Conservation (phyloP, 176 grass and related monocot genomes). For the Cocos nucifera region DNA sequence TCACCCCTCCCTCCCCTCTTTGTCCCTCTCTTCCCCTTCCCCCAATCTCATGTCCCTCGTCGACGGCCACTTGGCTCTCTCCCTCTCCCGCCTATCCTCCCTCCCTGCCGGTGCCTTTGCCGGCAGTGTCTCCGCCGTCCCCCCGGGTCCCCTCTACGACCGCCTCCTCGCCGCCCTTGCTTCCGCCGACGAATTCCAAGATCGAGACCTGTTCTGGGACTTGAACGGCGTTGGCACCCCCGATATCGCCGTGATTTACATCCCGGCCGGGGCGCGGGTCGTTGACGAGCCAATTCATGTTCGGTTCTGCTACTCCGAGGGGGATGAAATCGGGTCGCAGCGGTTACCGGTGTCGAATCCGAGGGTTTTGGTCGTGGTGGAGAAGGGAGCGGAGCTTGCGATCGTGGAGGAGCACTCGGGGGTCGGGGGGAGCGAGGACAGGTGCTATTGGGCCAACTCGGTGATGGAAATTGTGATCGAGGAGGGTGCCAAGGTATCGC, state of each 20-base stretch:
- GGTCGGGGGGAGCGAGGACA: constrained; percentile 17
- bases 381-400: constrained; percentile 46
- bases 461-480: constrained; percentile 61
- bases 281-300: constrained; percentile 44
- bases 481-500: constrained; percentile 55
- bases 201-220: constrained; percentile 60
- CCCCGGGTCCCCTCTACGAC: constrained; percentile 16
- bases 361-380: constrained; percentile 48
- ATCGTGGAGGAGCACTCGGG: constrained; percentile 64
- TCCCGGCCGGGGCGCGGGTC: constrained; percentile 28
- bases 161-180: constrained; percentile 26
- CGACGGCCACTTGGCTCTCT: constrained; percentile 29
- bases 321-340: constrained; percentile 6
- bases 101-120: constrained; percentile 23
- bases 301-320: constrained; percentile 24
- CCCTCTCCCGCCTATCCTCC: constrained; percentile 29
- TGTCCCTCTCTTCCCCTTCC: constrained; percentile 21
- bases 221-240: constrained; percentile 55
- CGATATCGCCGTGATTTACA: constrained; percentile 38
- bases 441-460: constrained; percentile 87
- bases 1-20: constrained; percentile 14
- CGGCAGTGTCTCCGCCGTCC: constrained; percentile 26
- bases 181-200: constrained; percentile 24
- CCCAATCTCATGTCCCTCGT: constrained; percentile 27
- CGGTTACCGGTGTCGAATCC: constrained; percentile 43